phyloP scores from a whole-genome alignment of 352 stramenopile species.

The Pythium scleroteichum region DNA sequence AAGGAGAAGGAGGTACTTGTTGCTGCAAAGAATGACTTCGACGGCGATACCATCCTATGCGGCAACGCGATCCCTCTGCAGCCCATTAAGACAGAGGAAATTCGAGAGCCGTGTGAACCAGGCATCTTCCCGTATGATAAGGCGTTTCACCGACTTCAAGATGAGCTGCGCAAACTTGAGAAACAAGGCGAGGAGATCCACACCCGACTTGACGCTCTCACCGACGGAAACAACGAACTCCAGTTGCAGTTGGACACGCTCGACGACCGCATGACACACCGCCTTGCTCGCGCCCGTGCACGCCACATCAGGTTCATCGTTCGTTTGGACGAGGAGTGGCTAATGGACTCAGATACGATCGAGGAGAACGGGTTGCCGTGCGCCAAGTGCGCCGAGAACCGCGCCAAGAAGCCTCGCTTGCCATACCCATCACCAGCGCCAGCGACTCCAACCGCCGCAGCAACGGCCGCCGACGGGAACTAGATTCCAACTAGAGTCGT shows the following conservation, averaged over 20 bases:
- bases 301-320: conserved; percentile 16
- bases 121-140: conserved; percentile 5
- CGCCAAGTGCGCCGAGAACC: background rate
- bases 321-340: conserved; percentile 21
- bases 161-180: conserved; percentile 7
- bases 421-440: conserved; percentile 1
- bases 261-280: conserved; percentile 5
- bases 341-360: conserved; percentile 3
- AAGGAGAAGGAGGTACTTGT: background rate
- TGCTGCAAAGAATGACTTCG: too few relatives aligned
- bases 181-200: background rate
- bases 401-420: background rate
- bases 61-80: too few relatives aligned
- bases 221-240: background rate
- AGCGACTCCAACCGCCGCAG: background rate
- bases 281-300: conserved; percentile 16
- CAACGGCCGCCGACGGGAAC: background rate
- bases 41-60: too few relatives aligned
- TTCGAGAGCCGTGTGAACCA: background rate
- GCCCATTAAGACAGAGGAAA: conserved; percentile 6
- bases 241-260: conserved; percentile 11
- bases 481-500: too few relatives aligned
- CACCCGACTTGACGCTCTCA: background rate
- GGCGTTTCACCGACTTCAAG: conserved; percentile 10
- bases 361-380: conserved; percentile 6